phyloP scores from a whole-genome alignment of 176 grass and related monocot species.

The Puya raimondii region DNA sequence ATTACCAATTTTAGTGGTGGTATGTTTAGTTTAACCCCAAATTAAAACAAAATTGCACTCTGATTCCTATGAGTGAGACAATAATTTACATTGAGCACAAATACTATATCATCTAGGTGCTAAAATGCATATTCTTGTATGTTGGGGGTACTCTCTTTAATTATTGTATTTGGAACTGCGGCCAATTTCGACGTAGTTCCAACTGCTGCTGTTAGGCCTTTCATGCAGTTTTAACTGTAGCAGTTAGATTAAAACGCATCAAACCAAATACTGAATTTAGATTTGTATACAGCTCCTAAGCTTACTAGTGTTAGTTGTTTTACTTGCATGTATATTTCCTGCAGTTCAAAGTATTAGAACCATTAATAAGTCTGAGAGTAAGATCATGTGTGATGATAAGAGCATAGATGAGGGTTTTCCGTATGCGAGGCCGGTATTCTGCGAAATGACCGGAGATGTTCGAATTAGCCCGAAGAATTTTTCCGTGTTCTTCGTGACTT shows the following conservation, averaged over 20 bases:
- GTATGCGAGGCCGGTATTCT: constrained; percentile 50
- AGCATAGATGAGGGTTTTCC: constrained; percentile 58
- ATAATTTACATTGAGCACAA: too few species aligned
- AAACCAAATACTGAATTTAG: too few species aligned
- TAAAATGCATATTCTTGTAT: too few species aligned
- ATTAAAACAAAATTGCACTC: too few species aligned
- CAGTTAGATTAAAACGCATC: too few species aligned
- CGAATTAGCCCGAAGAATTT: constrained; percentile 32
- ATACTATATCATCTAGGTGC: too few species aligned
- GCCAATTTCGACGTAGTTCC: neutral
- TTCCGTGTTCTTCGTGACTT: constrained; percentile 25
- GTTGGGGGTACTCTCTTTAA: too few species aligned
- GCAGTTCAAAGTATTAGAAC: constrained; percentile 22
- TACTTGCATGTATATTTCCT: neutral
- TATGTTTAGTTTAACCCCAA: too few species aligned
- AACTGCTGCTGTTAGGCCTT: neutral
- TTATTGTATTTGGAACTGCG: too few species aligned
- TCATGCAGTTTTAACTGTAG: too few species aligned
- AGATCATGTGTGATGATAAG: constrained; percentile 51
- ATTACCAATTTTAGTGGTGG: too few species aligned
- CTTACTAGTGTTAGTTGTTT: neutral
- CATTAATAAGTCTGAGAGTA: constrained; percentile 23
- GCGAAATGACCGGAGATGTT: constrained; percentile 43
- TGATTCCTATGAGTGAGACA: too few species aligned
- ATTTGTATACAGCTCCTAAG: neutral